Percentiles rank a stretch among this genome's conserved stretches.
Evolutionary conservation across 345 rosid species (phyloP).

Genomic region (Arabis alpina): DNA sequence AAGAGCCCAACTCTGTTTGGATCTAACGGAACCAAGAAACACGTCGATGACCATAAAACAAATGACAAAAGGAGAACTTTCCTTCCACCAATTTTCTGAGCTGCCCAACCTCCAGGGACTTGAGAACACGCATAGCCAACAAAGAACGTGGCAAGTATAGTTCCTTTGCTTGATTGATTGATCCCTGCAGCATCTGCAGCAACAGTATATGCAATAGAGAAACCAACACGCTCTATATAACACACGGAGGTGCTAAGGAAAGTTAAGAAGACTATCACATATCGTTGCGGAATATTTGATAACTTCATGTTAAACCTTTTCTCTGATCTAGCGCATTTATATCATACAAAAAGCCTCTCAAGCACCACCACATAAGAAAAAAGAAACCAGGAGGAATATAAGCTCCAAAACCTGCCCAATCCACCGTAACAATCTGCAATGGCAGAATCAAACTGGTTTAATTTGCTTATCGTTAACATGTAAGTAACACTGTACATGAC

Average conservation of each 20-base stretch:
- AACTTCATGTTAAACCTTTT: constrained; percentile 51
- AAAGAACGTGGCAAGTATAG: constrained; percentile 83
- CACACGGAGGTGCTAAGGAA: constrained; percentile 87
- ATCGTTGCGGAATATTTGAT: constrained; percentile 74
- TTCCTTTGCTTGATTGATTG: constrained; percentile 90
- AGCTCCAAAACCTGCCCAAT: constrained; percentile 19
- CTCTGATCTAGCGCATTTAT: constrained; percentile 19
- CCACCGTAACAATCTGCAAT: constrained; percentile 33
- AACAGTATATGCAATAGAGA: constrained; percentile 89
- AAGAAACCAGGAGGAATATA: constrained; percentile 13
- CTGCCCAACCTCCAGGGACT: constrained; percentile 99
- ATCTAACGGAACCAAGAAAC: constrained; percentile 82
- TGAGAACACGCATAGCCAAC: constrained; percentile 95
- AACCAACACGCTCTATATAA: constrained; percentile 95
- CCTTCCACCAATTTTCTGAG: constrained; percentile 89
- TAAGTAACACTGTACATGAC: constrained; percentile 3
- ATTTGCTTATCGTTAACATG: background rate
- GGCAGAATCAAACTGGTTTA: background rate
- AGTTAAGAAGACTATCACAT: constrained; percentile 80
- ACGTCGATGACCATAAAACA: constrained; percentile 88
- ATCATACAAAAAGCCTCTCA: constrained; percentile 31
- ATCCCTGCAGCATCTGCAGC: constrained; percentile 94
- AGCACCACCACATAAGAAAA: constrained; percentile 42
- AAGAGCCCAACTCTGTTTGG: constrained; percentile 65
- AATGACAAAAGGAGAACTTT: constrained; percentile 88